Evolutionary conservation across 2,329 filamentous ascomycete species (phyloP), one percentile per base, ranked within the genome.

Genomic region (Rhinocladiella mackenziei): DNA sequence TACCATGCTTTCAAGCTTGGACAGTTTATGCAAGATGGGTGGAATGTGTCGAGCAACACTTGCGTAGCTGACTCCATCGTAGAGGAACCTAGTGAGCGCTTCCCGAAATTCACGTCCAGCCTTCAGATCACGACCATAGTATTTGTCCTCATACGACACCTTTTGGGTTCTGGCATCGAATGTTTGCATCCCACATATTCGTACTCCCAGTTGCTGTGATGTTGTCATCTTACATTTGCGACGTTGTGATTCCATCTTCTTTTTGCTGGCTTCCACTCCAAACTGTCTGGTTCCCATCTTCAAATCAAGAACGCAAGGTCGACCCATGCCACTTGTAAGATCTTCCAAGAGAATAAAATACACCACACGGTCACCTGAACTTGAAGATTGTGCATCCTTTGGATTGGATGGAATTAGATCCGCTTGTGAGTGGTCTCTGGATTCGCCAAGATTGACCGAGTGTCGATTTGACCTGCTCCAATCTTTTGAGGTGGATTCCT

Each of bases 231-330:
- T 84, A 65, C 92, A 97, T 65, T 98, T 98, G 56, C 87, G 83
- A 45, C 87, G 81, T 65, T 98, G 92, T 0, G 92, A 97, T 48
- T 84, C 82, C 60, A 89, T 86, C 65, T 98, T 98, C 72, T 94
- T 94, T 31, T 88, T 81, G 40, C 78, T 82, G 2, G 92, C 92
- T 56, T 97, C 89, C 9, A 97, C 81, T 5, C 92, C 92, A 62
- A 96, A 97, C 62, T 98, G 92, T 2, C 92, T 83, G 5, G 92
- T 98, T 14, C 92, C 92, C 92, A 98, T 98, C 64, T 98, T 98
- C 51, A 98, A 73, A 62, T 98, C 92, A 65, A 98, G 84, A 48
- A 98, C 94, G 66, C 92, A 97, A 4, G 92, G 92, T 38, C 86
- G 82, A 62, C 88, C 89, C 92, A 98, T 97, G 23, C 91, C 91